Evolutionary conservation across 352 stramenopile genomes (phyloP).

Genomic region (Globisporangium camurandrum): DNA sequence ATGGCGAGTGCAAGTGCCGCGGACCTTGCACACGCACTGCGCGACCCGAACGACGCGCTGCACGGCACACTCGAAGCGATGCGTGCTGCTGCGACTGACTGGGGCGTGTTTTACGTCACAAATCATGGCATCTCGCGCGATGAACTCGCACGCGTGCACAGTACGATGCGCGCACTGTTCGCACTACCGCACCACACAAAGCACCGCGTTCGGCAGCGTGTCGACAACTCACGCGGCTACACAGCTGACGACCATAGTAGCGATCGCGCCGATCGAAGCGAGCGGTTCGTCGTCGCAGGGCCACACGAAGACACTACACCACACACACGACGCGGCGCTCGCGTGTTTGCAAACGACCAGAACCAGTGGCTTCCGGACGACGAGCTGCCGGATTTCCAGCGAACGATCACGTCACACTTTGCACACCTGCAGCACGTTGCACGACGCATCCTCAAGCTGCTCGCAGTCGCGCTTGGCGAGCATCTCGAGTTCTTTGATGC

Average conservation of each 20-base stretch:
- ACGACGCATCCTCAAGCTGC: slow-evolving; percentile 43
- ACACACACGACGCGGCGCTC: slow-evolving; percentile 22
- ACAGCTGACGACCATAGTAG: slow-evolving; percentile 94
- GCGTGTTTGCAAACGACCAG: slow-evolving; percentile 69
- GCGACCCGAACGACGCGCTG: slow-evolving; percentile 11
- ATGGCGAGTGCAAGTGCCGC: slow-evolving; percentile 28
- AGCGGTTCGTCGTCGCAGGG: slow-evolving; percentile 67
- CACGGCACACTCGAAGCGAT: slow-evolving; percentile 29
- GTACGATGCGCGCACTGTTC: slow-evolving; percentile 80
- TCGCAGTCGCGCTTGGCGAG: slow-evolving; percentile 50
- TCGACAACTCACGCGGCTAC: slow-evolving; percentile 85
- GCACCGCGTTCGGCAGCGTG: slow-evolving; percentile 47
- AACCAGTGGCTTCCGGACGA: slow-evolving; percentile 79
- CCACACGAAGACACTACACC: slow-evolving; percentile 30
- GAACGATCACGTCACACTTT: slow-evolving; percentile 32
- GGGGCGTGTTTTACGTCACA: slow-evolving; percentile 91
- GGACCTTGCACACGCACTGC: slow-evolving; percentile 21
- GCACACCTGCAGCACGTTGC: slow-evolving; percentile 42
- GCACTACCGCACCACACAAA: slow-evolving; percentile 54
- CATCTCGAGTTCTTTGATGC: slow-evolving; percentile 44
- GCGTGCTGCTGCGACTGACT: slow-evolving; percentile 58
- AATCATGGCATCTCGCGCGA: slow-evolving; percentile 66
- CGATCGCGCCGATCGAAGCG: slow-evolving; percentile 90
- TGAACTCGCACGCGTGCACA: slow-evolving; percentile 57
- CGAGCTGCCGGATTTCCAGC: slow-evolving; percentile 47